Conservation (phyloP, 73 alveolate species). For the Paraurostyla sp. region DNA sequence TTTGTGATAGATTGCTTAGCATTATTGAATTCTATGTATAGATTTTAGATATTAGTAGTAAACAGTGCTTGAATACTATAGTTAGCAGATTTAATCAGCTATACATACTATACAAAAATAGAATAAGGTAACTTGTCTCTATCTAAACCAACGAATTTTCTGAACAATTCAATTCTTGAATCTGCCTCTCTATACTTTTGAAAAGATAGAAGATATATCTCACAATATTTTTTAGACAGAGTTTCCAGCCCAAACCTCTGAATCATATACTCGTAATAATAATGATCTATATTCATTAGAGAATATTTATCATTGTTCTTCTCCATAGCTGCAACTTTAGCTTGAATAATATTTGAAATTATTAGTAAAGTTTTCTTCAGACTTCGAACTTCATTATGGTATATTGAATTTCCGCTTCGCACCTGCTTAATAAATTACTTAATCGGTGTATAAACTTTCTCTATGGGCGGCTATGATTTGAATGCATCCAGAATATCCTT, state of each 20-base stretch:
- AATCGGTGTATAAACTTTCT: constrained; percentile 18
- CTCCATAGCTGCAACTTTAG: constrained; percentile 51
- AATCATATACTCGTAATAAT: constrained; percentile 49
- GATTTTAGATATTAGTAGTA: not conserved
- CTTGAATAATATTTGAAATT: constrained; percentile 1
- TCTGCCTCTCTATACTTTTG: constrained; percentile 29
- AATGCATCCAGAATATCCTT: constrained; percentile 14
- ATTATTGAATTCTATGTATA: not conserved
- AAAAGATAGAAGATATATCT: constrained; percentile 37
- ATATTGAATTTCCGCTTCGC: constrained; percentile 1
- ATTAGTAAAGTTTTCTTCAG: constrained; percentile 15
- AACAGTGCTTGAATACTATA: not conserved
- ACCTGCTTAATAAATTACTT: not conserved
- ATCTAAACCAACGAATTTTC: constrained; percentile 63
- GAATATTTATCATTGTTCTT: constrained; percentile 13
- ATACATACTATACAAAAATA: constrained; percentile 19
- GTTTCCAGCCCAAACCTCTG: constrained; percentile 55
- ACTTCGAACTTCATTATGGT: constrained; percentile 7
- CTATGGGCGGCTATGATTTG: constrained; percentile 30
- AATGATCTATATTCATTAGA: constrained; percentile 34
- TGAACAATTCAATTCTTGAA: constrained; percentile 53
- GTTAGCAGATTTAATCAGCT: constrained; percentile 47
- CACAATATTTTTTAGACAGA: constrained; percentile 58
- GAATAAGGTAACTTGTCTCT: constrained; percentile 61
- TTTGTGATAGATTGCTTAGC: constrained; percentile 8